A percentile compares a stretch with the other conserved stretches of the same genome.
phyloP scores from a whole-genome alignment of 129 eudicot genomes.

The Tagetes patula region DNA sequence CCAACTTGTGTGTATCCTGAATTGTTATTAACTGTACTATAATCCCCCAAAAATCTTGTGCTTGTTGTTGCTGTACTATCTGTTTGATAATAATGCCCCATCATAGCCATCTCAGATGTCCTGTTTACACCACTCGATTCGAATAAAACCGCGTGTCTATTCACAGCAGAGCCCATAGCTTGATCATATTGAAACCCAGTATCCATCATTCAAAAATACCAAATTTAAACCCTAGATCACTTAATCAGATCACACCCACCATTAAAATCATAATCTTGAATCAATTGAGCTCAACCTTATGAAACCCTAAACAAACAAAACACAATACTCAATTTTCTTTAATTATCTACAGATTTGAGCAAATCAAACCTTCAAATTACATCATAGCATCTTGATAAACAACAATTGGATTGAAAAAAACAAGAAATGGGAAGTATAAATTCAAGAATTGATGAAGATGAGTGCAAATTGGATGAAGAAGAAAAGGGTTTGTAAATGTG shows the following conservation, averaged over 20 bases:
- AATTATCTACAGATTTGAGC: conserved; percentile 19
- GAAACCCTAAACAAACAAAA: conserved; percentile 20
- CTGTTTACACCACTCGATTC: conserved; percentile 42
- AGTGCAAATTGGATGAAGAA: conserved; percentile 7
- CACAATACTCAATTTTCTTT: not conserved
- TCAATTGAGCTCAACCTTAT: not conserved
- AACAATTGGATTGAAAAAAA: not conserved
- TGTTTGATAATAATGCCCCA: conserved; percentile 41
- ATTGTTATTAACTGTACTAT: conserved; percentile 31
- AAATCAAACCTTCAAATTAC: conserved; percentile 21
- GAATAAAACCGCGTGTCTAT: conserved; percentile 48
- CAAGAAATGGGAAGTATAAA: not conserved
- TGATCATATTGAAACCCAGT: conserved; percentile 44
- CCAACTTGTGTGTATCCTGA: conserved; percentile 33
- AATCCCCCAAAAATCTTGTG: conserved; percentile 38
- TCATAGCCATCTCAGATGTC: conserved; percentile 50
- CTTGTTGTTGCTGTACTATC: conserved; percentile 23
- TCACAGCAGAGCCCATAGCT: conserved; percentile 29
- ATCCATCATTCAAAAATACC: conserved; percentile 31
- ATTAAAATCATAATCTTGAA: conserved; percentile 15
- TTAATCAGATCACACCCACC: conserved; percentile 19
- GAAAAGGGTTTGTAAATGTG: conserved; percentile 29
- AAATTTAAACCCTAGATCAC: conserved; percentile 30
- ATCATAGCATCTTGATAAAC: conserved; percentile 3
- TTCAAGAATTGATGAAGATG: conserved; percentile 12